Evolutionary conservation across 768 basidiomycete species (phyloP), one percentile per base, ranked within the genome.

Genomic region (Ephemerocybe angulata): DNA sequence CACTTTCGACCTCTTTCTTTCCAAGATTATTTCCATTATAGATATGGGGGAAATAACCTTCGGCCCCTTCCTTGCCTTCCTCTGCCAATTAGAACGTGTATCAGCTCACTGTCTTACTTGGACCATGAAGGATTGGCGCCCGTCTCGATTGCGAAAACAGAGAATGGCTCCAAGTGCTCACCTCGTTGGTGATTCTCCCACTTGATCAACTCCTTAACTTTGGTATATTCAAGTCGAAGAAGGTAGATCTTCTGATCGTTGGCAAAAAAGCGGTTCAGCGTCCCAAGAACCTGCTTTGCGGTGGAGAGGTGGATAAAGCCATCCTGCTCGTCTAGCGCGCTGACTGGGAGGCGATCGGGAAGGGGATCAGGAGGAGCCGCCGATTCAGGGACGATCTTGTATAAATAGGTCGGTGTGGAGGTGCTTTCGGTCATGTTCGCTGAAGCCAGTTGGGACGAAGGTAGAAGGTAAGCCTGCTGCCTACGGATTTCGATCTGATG

Each of bases 281-380:
- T 83, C 4, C 72, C 71, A 4, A 70, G 70, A 8, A 83, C 58
- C 61, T 85, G 83, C 5, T 58, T n/a, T 6, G 79, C 70, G 1
- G 81, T 83, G 21, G 81, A 83, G 22, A 84, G 70, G 59, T 85
- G 83, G 57, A 84, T 72, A 59, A 83, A 84, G 1, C 76, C 76
- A 7, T 75, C 75, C 4, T 58, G 48, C 35, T 65, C 50, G 56
- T 85, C 83, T 13, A 85, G 67, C 17, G 69, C 60, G 55, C 80
- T 83, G 41, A 84, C 62, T 19, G 81, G 81, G 25, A 85, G 72
- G 3, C 58, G 62, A 2, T 69, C 64, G 6, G 83, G 82, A 13
- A 84, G 66, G 1, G 69, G 70, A 6, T 64, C 63, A 2, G 73
- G 65, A 28, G 77, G 73, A n/a, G 77, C 67, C 8, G 73, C 59